A percentile compares a stretch with the other conserved stretches of the same genome.
phyloP scores from a whole-genome alignment of 2,329 filamentous ascomycete genomes.

The Diplodia mutila region DNA sequence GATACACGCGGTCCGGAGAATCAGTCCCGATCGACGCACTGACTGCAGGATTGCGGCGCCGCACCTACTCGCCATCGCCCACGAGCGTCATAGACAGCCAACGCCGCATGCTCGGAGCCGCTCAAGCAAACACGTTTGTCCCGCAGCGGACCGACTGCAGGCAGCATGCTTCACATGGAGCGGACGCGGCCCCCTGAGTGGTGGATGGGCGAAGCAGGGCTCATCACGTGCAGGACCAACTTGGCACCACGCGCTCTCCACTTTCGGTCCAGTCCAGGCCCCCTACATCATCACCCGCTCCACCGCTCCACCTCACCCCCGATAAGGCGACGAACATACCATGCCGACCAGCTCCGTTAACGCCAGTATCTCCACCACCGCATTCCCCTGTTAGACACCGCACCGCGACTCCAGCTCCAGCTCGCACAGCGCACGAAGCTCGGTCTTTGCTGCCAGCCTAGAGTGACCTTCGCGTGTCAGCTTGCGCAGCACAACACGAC shows the following conservation, averaged over 20 bases:
- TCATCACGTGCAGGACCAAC: conserved; percentile 4
- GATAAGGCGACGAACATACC: conserved; percentile 18
- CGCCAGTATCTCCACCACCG: conserved; percentile 3
- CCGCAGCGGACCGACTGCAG: neutral
- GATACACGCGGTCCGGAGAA: neutral
- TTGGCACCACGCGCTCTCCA: conserved; percentile 7
- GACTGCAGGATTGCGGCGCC: neutral
- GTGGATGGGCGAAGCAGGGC: neutral
- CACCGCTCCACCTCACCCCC: conserved; percentile 20
- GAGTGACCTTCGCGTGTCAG: conserved; percentile 44
- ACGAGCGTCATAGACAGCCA: neutral
- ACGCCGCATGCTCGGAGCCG: neutral
- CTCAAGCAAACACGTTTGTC: conserved; percentile 4
- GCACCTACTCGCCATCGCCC: neutral
- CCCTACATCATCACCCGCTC: conserved; percentile 15
- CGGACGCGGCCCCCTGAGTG: conserved; percentile 7
- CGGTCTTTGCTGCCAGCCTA: conserved; percentile 48
- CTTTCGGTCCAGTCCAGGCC: conserved; percentile 16
- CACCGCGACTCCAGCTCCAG: conserved; percentile 27
- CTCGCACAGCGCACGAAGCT: conserved; percentile 41
- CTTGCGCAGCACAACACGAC: conserved; percentile 34
- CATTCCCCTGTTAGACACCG: conserved; percentile 4
- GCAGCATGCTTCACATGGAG: conserved; percentile 3
- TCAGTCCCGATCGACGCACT: neutral
- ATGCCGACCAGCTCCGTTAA: conserved; percentile 8